Base-by-base conservation (phyloP, 1,284 basidiomycete species). In the Trichosporon coremiiforme region DNA sequence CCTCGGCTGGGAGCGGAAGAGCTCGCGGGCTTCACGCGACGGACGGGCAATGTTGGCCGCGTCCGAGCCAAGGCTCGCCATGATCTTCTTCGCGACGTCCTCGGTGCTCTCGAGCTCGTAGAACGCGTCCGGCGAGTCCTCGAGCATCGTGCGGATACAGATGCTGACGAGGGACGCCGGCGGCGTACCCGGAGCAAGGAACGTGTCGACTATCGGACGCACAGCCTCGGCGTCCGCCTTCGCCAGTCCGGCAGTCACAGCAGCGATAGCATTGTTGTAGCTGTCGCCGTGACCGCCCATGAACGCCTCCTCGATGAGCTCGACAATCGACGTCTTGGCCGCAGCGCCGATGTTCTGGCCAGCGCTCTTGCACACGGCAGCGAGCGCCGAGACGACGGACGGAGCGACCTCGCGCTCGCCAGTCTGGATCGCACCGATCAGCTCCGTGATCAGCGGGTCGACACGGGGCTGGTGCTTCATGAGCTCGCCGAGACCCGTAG, bases 401-500 rank as follows among this genome's bases (percentile, higher is more conserved):
- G 89, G 88, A 0, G 90, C 88, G 65, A 95, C 89, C 15, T 88
- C 87, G 65, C 91, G 90, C 29, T 95, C 92, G 72, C 87, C 89
- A 5, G 85, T 83, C 31, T 82, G 76, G 20, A 85, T 80, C 17
- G 84, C 83, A 41, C 85, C 84, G 60, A 87, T 80, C 57, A 98
- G 86, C 82, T 98, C 95, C 9, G 92, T 93, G 65, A 97, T 87
- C 10, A 98, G 90, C 0, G 94, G 85, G 73, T 85, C 85, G 35
- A 86, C 85, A 68, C 85, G 85, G 64, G 84, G 82, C 80, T 96
- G 94, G 79, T 90, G 90, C 76, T 89, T 89, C 95, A 99, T 98
- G 79, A 99, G 86, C n/a, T 90, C 88, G 25, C 95, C 95, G 0
- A 99, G 86, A 33, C 92, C 95, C 35, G 89, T 87, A 0, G 90